Evolutionary conservation across 805 yeast genomes (phyloP).

Genomic region (Komagataella phaffii): DNA sequence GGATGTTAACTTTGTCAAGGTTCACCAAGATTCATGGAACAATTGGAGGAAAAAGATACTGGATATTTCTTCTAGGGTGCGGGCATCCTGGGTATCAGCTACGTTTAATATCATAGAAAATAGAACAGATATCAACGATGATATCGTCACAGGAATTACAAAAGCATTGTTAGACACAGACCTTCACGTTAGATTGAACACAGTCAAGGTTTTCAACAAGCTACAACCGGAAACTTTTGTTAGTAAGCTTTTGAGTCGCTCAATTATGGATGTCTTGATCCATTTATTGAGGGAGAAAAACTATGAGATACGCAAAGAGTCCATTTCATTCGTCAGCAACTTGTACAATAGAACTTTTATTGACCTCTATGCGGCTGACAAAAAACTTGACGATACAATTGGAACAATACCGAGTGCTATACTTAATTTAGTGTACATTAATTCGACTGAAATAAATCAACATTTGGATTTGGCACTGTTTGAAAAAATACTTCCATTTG

Average conservation of each 20-base stretch:
- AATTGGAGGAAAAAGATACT: slow-evolving; percentile 66
- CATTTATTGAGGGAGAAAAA: slow-evolving; percentile 65
- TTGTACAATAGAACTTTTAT: slow-evolving; percentile 36
- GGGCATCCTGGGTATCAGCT: slow-evolving; percentile 59
- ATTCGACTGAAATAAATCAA: slow-evolving; percentile 52
- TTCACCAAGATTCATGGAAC: slow-evolving; percentile 47
- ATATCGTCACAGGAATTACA: slow-evolving; percentile 41
- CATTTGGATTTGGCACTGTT: slow-evolving; percentile 48
- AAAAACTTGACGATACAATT: slow-evolving; percentile 18
- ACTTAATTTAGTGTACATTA: slow-evolving; percentile 57
- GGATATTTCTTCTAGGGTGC: slow-evolving; percentile 51
- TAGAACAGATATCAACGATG: slow-evolving; percentile 33
- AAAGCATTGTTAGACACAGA: slow-evolving; percentile 67
- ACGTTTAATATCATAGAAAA: slow-evolving; percentile 30
- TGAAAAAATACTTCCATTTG: slow-evolving; percentile 48
- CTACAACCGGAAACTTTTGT: slow-evolving; percentile 34
- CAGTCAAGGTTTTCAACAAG: slow-evolving; percentile 36
- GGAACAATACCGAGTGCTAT: slow-evolving; percentile 52
- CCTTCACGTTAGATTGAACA: slow-evolving; percentile 52
- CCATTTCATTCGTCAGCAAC: slow-evolving; percentile 39
- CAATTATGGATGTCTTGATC: slow-evolving; percentile 38
- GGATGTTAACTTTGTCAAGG: slow-evolving; percentile 40
- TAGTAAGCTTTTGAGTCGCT: slow-evolving; percentile 28
- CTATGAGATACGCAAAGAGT: slow-evolving; percentile 44
- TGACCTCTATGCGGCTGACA: slow-evolving; percentile 11